A percentile compares a stretch with the other conserved stretches of the same genome.
These are phyloP conservation scores for Paecilomyces niveus DNA, from an alignment of 2,329 filamentous ascomycete species.

Conservation along the genomic window DNA sequence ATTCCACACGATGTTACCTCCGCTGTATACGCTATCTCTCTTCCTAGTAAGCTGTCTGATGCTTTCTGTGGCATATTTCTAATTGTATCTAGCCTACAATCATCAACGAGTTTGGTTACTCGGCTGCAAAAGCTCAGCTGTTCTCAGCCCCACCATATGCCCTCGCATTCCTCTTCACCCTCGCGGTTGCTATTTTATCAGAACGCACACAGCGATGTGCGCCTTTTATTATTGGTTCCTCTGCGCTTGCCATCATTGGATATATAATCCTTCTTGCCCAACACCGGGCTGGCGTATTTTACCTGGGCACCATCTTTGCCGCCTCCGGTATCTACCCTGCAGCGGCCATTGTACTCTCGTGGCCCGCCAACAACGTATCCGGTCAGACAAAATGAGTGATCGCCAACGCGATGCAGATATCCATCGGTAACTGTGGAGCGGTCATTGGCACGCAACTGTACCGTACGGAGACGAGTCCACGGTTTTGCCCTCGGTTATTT, in stretches of 20 bases:
- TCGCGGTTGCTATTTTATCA: conserved; percentile 53
- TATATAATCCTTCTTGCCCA: conserved; percentile 55
- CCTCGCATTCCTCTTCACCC: conserved; percentile 54
- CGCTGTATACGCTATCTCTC: conserved; percentile 32
- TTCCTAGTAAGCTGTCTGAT: conserved; percentile 21
- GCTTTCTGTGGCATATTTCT: not conserved
- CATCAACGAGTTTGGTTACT: conserved; percentile 37
- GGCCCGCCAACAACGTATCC: conserved; percentile 66
- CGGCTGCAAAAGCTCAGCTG: conserved; percentile 40
- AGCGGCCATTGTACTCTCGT: conserved; percentile 55
- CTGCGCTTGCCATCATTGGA: conserved; percentile 52
- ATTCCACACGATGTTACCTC: conserved; percentile 67
- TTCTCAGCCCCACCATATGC: conserved; percentile 60
- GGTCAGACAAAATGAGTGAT: conserved; percentile 64
- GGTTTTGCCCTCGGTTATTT: conserved; percentile 60
- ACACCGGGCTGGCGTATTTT: conserved; percentile 50
- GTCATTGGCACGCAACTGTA: conserved; percentile 66
- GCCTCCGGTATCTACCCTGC: conserved; percentile 62
- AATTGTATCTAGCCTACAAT: conserved; percentile 29
- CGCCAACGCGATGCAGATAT: conserved; percentile 65
- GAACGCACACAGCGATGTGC: conserved; percentile 53
- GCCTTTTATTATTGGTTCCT: conserved; percentile 55
- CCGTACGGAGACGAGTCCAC: conserved; percentile 51
- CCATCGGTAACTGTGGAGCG: conserved; percentile 61
- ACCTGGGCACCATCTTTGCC: conserved; percentile 56